Base-by-base conservation (phyloP, 257 asterid genomes). In the Petunia secreta region DNA sequence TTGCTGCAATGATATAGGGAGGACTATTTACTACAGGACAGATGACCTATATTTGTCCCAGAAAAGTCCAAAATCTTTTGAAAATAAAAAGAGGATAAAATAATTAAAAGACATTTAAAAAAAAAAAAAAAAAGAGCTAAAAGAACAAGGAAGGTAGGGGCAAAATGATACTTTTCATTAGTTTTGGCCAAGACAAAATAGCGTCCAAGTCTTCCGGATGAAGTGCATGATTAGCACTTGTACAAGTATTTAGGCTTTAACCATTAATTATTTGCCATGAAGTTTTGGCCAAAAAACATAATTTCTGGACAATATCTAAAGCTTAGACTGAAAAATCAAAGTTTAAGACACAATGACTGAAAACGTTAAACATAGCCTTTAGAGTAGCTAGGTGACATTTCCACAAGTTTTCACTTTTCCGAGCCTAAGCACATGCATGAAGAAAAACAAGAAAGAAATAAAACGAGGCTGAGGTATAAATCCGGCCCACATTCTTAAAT, bases 401-500 rank as follows among this genome's bases (percentile, higher is more conserved):
- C 25, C 25, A 25, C 25, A 25, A 25, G 25, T 25, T 25, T 25
- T 25, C 25, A 25, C 5, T 8, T 52, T 52, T 52, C 57, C 57
- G 15, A 25, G 14, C 55, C 8, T 50, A 50, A 50, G 55, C 55
- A 25, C 66, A 25, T 7, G 40, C 25, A 60, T 37, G 16, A 36
- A 2, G 15, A 11, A 4, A 48, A 68, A 68, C 0, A 48, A 7
- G 48, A 2, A 57, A 10, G 62, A 59, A 6, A 55, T 6, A 64
- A 75, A 81, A 57, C 62, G 90, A 83, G 88, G 92, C 43, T 55
- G 41, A 80, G 81, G 66, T 39, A 63, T 25, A 13, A 43, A 1
- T 5, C 40, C 82, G 91, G 90, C 82, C 89, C 89, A 83, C 85
- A 5, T 80, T 46, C 46, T 73, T 80, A 41, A 71, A 40, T 62